Conservation (phyloP, 2,329 filamentous ascomycete genomes). For the Pestalotiopsis sp. region DNA sequence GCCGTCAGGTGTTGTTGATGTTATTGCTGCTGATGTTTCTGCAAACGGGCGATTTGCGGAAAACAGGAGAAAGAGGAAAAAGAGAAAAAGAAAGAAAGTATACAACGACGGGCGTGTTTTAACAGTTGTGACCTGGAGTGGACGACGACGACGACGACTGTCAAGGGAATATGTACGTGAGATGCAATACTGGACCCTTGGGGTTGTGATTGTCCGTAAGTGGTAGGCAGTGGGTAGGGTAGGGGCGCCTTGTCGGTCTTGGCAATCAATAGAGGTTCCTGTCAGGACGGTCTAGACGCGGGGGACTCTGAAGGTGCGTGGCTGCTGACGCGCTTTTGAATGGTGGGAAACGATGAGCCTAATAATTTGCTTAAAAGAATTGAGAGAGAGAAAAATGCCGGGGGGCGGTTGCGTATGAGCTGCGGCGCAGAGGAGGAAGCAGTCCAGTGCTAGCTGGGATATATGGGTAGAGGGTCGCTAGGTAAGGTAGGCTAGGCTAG, state of each 20-base stretch:
- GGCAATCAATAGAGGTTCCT: neutral
- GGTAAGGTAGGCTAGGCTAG: neutral
- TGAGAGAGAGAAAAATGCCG: neutral
- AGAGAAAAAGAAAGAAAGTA: too few species aligned
- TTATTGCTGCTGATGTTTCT: neutral
- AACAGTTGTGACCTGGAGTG: too few species aligned
- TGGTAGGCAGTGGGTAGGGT: neutral
- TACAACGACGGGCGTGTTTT: too few species aligned
- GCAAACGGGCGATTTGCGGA: neutral
- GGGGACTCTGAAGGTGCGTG: neutral
- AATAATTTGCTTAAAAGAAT: neutral
- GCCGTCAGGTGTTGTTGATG: neutral
- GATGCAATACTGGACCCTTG: neutral
- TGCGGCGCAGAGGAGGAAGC: neutral
- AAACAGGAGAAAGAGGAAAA: neutral
- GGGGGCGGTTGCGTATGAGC: too few species aligned
- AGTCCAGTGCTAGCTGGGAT: neutral
- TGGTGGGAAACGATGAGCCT: neutral
- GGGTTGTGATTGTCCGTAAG: neutral
- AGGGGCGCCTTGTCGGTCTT: constrained; percentile 1
- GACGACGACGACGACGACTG: too few species aligned
- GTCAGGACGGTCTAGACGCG: constrained; percentile 1
- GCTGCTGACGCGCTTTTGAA: constrained; percentile 1
- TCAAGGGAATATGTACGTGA: too few species aligned
- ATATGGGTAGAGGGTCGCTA: neutral